phyloP scores from a whole-genome alignment of 441 rosid species.

The Gossypium trilobum region DNA sequence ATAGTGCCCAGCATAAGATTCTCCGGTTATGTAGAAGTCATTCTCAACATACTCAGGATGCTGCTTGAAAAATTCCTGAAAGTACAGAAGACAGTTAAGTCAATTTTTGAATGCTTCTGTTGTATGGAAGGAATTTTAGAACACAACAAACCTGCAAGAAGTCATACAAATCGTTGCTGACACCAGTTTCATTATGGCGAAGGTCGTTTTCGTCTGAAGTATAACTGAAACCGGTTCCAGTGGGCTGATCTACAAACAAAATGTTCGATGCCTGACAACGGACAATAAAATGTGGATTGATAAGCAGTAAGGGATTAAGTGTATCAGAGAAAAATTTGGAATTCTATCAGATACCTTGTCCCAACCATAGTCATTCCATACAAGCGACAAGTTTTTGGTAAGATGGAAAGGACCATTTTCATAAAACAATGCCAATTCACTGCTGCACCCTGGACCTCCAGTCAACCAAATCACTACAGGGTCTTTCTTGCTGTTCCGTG shows the following conservation, averaged over 20 bases:
- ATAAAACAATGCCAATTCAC: constrained; percentile 14
- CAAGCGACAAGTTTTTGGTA: constrained; percentile 42
- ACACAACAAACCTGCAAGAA: constrained; percentile 60
- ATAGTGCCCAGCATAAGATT: constrained; percentile 85
- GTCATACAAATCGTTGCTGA: constrained; percentile 61
- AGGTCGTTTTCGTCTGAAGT: constrained; percentile 35
- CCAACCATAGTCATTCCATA: constrained; percentile 87
- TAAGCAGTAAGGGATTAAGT: background rate
- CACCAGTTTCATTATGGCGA: constrained; percentile 50
- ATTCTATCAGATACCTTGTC: constrained; percentile 44
- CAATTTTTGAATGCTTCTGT: background rate
- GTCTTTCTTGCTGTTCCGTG: constrained; percentile 21
- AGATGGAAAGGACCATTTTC: constrained; percentile 77
- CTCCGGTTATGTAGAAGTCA: constrained; percentile 75
- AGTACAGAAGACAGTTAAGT: background rate
- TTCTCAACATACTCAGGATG: constrained; percentile 52
- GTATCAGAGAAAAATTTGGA: background rate
- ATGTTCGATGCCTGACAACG: constrained; percentile 50
- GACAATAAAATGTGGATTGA: background rate
- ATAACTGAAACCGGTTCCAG: constrained; percentile 76
- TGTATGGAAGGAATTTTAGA: background rate
- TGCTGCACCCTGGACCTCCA: no score
- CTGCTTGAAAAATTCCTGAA: constrained; percentile 53
- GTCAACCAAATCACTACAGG: no score
- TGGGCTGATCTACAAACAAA: constrained; percentile 63